Conservation (phyloP, 805 yeast species). For the Teunomyces kruisii region DNA sequence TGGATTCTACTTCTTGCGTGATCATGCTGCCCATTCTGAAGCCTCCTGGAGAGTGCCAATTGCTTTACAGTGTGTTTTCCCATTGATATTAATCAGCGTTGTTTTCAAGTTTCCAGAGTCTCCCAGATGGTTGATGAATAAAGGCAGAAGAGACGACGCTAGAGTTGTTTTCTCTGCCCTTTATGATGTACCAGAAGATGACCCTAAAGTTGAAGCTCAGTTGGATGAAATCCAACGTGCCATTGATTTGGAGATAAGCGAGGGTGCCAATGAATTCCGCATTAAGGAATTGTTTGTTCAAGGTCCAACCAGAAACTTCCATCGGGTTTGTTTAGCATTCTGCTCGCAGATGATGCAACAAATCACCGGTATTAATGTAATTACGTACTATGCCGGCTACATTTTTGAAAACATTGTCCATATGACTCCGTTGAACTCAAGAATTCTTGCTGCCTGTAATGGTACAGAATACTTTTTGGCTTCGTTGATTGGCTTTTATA, state of each 20-base stretch:
- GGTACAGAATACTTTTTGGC: constrained; percentile 46
- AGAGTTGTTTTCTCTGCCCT: constrained; percentile 8
- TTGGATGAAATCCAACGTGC: constrained; percentile 17
- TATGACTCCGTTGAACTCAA: constrained; percentile 40
- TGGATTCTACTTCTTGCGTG: constrained; percentile 26
- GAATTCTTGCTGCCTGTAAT: constrained; percentile 43
- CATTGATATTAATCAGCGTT: constrained; percentile 11
- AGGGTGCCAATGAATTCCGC: constrained; percentile 22
- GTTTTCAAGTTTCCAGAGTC: constrained; percentile 40
- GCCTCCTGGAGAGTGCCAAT: constrained; percentile 36
- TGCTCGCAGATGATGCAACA: constrained; percentile 50
- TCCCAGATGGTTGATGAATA: constrained; percentile 42
- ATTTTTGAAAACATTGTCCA: constrained; percentile 32
- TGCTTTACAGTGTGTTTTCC: constrained; percentile 28
- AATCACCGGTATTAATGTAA: constrained; percentile 49
- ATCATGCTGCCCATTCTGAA: constrained; percentile 14
- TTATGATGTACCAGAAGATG: constrained; percentile 8
- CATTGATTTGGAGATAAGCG: constrained; percentile 14
- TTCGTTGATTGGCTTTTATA: constrained; percentile 19
- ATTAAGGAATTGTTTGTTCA: constrained; percentile 33
- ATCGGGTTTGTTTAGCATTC: constrained; percentile 44
- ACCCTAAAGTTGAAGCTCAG: constrained; percentile 13
- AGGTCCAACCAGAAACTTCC: constrained; percentile 48
- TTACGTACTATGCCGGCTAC: constrained; percentile 44
- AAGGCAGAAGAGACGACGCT: constrained; percentile 31